phyloP scores from a whole-genome alignment of 2,329 filamentous ascomycete species.

The Myriosclerotinia curreyana region DNA sequence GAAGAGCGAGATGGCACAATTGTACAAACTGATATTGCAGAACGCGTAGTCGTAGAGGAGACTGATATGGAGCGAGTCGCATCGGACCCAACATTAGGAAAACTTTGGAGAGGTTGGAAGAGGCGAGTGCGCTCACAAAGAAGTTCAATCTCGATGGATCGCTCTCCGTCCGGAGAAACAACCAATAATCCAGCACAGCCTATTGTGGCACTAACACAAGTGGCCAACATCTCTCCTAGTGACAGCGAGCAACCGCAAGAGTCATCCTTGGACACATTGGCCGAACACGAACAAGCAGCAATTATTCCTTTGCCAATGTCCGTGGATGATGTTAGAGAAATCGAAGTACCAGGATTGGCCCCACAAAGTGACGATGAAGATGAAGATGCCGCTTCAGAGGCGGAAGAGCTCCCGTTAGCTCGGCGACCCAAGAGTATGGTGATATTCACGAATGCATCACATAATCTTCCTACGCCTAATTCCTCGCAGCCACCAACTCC shows the following conservation, averaged over 20 bases:
- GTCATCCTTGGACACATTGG: conserved; percentile 30
- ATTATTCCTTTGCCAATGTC: conserved; percentile 66
- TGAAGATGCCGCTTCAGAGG: conserved; percentile 43
- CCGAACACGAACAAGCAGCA: conserved; percentile 45
- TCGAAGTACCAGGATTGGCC: conserved; percentile 71
- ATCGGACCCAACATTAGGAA: conserved; percentile 80
- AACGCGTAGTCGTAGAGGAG: conserved; percentile 81
- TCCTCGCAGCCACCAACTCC: conserved; percentile 31
- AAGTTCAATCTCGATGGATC: conserved; percentile 45
- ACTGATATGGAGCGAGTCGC: conserved; percentile 90
- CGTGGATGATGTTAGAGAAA: conserved; percentile 71
- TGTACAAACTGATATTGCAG: conserved; percentile 49
- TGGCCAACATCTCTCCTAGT: conserved; percentile 42
- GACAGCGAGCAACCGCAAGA: conserved; percentile 27
- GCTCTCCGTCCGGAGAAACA: conserved; percentile 51
- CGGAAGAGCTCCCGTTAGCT: conserved; percentile 39
- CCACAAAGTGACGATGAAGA: conserved; percentile 61
- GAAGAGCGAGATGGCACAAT: conserved; percentile 53
- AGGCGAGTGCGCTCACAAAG: conserved; percentile 68
- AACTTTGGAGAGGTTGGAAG: conserved; percentile 93
- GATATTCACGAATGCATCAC: conserved; percentile 39
- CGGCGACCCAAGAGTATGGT: conserved; percentile 45
- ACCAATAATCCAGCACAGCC: conserved; percentile 34
- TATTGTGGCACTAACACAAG: conserved; percentile 25
- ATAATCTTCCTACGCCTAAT: conserved; percentile 33